Evolutionary conservation across 441 rosid species (phyloP), one percentile per base, ranked within the genome.

Genomic region (Capsella rubella): DNA sequence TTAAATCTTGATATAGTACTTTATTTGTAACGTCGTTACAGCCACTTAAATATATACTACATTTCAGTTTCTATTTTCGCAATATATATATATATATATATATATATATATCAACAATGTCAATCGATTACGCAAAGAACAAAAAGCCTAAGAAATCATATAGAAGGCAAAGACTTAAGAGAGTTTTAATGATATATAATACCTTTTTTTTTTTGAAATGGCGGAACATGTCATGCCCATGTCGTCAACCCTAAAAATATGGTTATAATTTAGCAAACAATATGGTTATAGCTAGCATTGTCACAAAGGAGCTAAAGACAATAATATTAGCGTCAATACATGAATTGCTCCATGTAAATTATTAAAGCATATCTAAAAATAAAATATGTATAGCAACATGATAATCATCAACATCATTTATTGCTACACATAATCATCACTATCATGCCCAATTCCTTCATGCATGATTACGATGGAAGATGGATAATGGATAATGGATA

Each of bases 391-490:
- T 56, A 56, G 15, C 11, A 40, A 10, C 73, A 59, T 31, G 67
- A 31, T 74, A 21, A 67, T 75, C 32, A 67, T 15, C 71, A 32
- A n/a, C 42, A 75, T 51, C 50, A 52, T 34, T 59, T 59, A 52
- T 59, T 51, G 62, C 25, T 74, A 73, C 66, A 57, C 78, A 74
- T 57, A 49, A 67, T 59, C 69, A 67, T 59, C 69, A 60, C 2
- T 21, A 21, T 21, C 0, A 21, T 21, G 25, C 25, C 25, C 25
- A 21, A 21, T 21, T 21, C 0, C 63, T 16, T 35, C 64, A 60
- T 54, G 64, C 64, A 75, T 75, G 69, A 75, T 75, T 75, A 53
- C 34, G 69, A 53, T 35, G 32, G 58, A 62, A 69, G n/a, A n/a
- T n/a, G n/a, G n/a, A n/a, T n/a, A n/a, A n/a, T n/a, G n/a, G n/a